Evolutionary conservation across 345 rosid species (phyloP).

Genomic region (Eucalyptus fibrosa): DNA sequence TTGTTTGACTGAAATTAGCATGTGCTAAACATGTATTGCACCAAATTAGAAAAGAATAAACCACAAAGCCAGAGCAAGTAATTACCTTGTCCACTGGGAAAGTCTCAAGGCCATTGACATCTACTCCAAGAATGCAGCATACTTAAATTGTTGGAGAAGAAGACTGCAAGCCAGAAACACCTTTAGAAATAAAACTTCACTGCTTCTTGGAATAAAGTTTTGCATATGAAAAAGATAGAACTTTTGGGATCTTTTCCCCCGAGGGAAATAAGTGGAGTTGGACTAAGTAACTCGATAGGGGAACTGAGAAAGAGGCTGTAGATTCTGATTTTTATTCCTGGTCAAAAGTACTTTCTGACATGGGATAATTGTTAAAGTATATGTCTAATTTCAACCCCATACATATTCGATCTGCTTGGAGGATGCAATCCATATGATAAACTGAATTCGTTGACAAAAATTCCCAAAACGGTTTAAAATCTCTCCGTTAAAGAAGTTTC

Average conservation of each 20-base stretch:
- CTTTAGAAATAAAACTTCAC: not conserved
- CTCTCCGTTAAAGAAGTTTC: too few relatives aligned
- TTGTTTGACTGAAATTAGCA: too few relatives aligned
- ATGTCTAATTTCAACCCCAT: too few relatives aligned
- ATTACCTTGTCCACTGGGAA: slow-evolving; percentile 42
- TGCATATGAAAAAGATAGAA: not conserved
- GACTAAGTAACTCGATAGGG: not conserved
- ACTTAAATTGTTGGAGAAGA: not conserved
- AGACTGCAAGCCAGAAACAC: not conserved
- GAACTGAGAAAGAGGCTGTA: not conserved
- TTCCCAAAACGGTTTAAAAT: too few relatives aligned
- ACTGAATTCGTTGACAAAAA: too few relatives aligned
- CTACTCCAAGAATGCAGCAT: slow-evolving; percentile 33
- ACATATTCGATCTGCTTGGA: too few relatives aligned
- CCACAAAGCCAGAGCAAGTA: not conserved
- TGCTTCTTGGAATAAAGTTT: not conserved
- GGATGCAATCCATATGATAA: too few relatives aligned
- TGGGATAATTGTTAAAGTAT: too few relatives aligned
- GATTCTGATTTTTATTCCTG: not conserved
- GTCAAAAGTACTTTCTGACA: not conserved
- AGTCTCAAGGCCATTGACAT: slow-evolving; percentile 39
- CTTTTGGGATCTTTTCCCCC: not conserved
- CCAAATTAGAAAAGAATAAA: too few relatives aligned
- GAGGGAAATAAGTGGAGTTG: not conserved
- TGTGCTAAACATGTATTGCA: too few relatives aligned